Conservation (phyloP, 139 green algal species). For the Auxenochlorella pyrenoidosa region DNA sequence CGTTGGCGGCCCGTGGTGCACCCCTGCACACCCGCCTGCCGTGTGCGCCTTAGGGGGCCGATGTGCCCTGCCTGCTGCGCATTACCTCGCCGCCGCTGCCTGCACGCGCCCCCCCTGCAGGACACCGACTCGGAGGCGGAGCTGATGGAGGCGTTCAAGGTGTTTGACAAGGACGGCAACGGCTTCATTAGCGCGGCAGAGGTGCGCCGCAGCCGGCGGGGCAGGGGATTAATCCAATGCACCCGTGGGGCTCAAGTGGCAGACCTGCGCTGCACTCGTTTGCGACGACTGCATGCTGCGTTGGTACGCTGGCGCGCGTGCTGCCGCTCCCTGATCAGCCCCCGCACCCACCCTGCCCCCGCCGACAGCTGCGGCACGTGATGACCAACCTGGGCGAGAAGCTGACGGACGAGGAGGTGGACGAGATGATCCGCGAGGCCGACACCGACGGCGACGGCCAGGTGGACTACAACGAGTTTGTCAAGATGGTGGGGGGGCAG, state of each 20-base stretch:
- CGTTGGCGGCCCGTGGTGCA: not conserved
- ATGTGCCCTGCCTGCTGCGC: not conserved
- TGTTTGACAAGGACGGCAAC: constrained; percentile 99
- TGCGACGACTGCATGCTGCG: too few species aligned
- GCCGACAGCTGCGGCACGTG: constrained; percentile 89
- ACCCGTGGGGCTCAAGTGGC: too few species aligned
- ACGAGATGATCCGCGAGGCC: constrained; percentile 98
- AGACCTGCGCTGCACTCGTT: too few species aligned
- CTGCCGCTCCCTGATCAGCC: too few species aligned
- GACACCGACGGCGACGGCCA: constrained; percentile 93
- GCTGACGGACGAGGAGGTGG: constrained; percentile 98
- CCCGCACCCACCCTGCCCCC: not conserved
- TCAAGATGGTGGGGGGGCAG: constrained; percentile 58
- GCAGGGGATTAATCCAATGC: not conserved
- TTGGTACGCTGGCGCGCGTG: too few species aligned
- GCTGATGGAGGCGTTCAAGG: constrained; percentile 99
- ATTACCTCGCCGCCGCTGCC: not conserved
- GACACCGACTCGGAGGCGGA: constrained; percentile 97
- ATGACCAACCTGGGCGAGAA: constrained; percentile 66
- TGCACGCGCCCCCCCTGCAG: constrained; percentile 46
- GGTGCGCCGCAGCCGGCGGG: constrained; percentile 50
- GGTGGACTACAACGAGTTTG: constrained; percentile 95
- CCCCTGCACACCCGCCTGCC: not conserved
- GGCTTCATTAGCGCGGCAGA: constrained; percentile 98
- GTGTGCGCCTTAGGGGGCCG: too few species aligned